Conservation (phyloP, 2,329 filamentous ascomycete species). For the Talaromyces albobiverticillius region DNA sequence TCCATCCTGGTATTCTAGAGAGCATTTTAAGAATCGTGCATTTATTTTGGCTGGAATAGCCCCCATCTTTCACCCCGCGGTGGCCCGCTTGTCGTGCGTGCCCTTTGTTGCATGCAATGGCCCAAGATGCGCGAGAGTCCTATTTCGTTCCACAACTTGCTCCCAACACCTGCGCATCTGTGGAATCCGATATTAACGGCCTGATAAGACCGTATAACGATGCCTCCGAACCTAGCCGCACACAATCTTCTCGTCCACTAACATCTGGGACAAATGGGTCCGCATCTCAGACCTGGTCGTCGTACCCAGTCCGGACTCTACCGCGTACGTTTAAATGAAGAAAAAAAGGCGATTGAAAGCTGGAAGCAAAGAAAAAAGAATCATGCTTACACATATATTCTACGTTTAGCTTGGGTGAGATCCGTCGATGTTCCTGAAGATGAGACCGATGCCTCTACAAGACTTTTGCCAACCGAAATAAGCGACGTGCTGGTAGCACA, state of each 20-base stretch:
- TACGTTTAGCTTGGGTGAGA: constrained; percentile 41
- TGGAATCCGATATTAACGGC: constrained; percentile 1
- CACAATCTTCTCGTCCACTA: constrained; percentile 3
- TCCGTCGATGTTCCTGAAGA: constrained; percentile 38
- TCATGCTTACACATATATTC: background rate
- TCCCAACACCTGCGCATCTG: background rate
- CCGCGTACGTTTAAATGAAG: constrained; percentile 30
- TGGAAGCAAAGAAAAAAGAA: background rate
- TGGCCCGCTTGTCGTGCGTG: constrained; percentile 10
- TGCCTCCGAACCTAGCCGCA: constrained; percentile 4
- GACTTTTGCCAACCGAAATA: constrained; percentile 35
- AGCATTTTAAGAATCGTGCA: background rate
- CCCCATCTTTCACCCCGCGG: constrained; percentile 19
- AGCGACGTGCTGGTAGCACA: constrained; percentile 44
- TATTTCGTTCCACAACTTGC: constrained; percentile 16
- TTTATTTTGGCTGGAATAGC: background rate
- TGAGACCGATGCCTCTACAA: constrained; percentile 34
- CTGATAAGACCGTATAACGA: background rate
- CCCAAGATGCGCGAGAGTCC: constrained; percentile 28
- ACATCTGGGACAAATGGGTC: constrained; percentile 4
- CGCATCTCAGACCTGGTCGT: constrained; percentile 6
- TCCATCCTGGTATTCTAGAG: background rate
- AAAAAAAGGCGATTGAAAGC: background rate
- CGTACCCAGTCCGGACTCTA: constrained; percentile 29
- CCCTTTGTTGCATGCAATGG: constrained; percentile 27